A percentile compares a stretch with the other conserved stretches of the same genome.
These are phyloP conservation scores for Luffa acutangula DNA, from an alignment of 306 rosid species.

Conservation along the genomic window DNA sequence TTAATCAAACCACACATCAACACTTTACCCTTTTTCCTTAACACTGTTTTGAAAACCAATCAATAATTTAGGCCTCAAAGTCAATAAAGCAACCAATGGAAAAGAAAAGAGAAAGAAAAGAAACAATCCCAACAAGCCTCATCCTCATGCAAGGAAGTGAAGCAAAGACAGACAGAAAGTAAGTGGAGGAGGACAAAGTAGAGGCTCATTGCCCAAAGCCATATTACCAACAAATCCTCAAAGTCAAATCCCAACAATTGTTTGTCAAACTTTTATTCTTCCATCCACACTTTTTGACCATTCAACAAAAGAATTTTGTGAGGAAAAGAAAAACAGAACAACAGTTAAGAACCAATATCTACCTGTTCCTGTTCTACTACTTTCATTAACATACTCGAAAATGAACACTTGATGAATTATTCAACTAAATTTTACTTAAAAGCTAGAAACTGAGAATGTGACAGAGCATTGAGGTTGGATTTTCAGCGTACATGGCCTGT, in stretches of 20 bases:
- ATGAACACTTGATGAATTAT: not conserved
- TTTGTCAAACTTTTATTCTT: not conserved
- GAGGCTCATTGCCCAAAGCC: slow-evolving; percentile 12
- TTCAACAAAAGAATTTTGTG: not conserved
- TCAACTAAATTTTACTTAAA: not conserved
- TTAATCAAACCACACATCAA: not conserved
- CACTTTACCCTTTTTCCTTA: not conserved
- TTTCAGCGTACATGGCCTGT: slow-evolving; percentile 11
- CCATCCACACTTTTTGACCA: not conserved
- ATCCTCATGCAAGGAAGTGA: not conserved
- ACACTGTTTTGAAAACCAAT: not conserved
- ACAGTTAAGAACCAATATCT: not conserved
- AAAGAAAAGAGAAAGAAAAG: not conserved
- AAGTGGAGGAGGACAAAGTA: not conserved
- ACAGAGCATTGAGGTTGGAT: not conserved
- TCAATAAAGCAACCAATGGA: not conserved
- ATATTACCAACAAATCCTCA: not conserved
- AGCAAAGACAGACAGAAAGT: not conserved
- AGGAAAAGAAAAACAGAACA: not conserved
- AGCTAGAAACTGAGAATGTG: not conserved
- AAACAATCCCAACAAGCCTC: not conserved
- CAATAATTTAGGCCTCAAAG: not conserved
- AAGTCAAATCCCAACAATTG: not conserved
- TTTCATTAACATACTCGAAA: not conserved
- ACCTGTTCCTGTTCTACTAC: not conserved